These are phyloP conservation scores for Pythium pyrilobum DNA, from an alignment of 352 stramenopile species.

Conservation along the genomic window DNA sequence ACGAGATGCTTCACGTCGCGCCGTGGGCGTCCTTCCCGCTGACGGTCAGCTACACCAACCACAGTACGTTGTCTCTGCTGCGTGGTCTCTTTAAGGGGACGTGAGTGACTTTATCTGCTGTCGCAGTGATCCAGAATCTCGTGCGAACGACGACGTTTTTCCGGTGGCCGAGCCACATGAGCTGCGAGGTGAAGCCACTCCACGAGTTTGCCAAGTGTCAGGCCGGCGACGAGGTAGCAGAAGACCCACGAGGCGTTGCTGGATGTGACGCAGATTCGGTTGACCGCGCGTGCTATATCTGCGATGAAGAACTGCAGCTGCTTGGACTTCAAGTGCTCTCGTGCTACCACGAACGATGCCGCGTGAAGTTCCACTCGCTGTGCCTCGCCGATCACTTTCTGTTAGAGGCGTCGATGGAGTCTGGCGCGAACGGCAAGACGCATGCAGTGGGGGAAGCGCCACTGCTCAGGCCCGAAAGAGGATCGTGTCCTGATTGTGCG, in stretches of 20 bases:
- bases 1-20: constrained; percentile 53
- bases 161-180: constrained; percentile 25
- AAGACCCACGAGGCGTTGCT: not conserved
- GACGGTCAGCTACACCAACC: constrained; percentile 47
- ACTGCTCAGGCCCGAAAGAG: constrained; percentile 17
- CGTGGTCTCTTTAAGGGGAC: not conserved
- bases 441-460: not conserved
- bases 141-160: constrained; percentile 34
- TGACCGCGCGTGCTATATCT: constrained; percentile 40
- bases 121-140: constrained; percentile 25
- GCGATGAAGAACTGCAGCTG: constrained; percentile 23
- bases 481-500: constrained; percentile 42
- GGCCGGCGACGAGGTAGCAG: not conserved
- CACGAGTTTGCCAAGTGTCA: constrained; percentile 15
- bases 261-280: not conserved
- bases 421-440: not conserved
- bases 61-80: constrained; percentile 13
- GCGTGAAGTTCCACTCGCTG: constrained; percentile 33
- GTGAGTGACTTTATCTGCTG: not conserved
- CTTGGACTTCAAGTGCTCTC: constrained; percentile 10
- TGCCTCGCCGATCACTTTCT: constrained; percentile 57
- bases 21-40: constrained; percentile 45
- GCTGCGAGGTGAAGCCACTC: constrained; percentile 32
- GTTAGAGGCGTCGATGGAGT: constrained; percentile 17
- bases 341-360: constrained; percentile 45